Evolutionary conservation across 2,329 filamentous ascomycete species (phyloP).

Genomic region (Elsinoe perseae): DNA sequence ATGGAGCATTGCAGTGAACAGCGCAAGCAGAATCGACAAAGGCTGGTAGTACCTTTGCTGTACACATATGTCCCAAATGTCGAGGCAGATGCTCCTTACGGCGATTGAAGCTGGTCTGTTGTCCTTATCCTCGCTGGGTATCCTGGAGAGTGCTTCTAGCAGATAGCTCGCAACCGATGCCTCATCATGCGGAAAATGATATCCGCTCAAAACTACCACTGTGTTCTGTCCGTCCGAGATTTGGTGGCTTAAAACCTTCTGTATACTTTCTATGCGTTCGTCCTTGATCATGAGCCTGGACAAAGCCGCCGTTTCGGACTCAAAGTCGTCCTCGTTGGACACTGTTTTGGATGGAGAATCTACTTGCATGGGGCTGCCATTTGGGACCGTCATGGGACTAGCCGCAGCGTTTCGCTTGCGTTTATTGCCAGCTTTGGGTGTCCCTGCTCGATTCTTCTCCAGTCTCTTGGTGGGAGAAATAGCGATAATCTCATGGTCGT

Average conservation of each 20-base stretch:
- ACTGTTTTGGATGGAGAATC: not conserved
- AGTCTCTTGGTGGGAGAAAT: conserved; percentile 47
- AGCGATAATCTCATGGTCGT: conserved; percentile 54
- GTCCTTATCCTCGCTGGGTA: conserved; percentile 8
- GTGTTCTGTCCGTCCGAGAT: not conserved
- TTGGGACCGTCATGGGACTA: conserved; percentile 50
- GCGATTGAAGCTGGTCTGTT: conserved; percentile 42
- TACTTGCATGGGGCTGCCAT: conserved; percentile 5
- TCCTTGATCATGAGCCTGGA: conserved; percentile 3
- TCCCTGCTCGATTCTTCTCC: conserved; percentile 43
- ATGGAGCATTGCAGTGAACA: conserved; percentile 57
- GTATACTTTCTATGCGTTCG: not conserved
- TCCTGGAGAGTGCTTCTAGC: not conserved
- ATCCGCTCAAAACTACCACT: not conserved
- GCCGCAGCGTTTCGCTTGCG: conserved; percentile 58
- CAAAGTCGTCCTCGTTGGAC: not conserved
- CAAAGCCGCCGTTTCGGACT: not conserved
- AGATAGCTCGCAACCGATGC: not conserved
- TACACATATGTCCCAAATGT: conserved; percentile 61
- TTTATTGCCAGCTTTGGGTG: conserved; percentile 58
- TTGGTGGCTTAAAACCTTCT: not conserved
- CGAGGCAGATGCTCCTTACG: conserved; percentile 56
- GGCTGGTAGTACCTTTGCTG: conserved; percentile 57
- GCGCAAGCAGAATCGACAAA: conserved; percentile 56
- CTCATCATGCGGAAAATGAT: not conserved